Evolutionary conservation across 225 moss, liverwort and hornwort genomes (phyloP), one percentile per base, ranked within the genome.

Genomic region (Climacium dendroides): DNA sequence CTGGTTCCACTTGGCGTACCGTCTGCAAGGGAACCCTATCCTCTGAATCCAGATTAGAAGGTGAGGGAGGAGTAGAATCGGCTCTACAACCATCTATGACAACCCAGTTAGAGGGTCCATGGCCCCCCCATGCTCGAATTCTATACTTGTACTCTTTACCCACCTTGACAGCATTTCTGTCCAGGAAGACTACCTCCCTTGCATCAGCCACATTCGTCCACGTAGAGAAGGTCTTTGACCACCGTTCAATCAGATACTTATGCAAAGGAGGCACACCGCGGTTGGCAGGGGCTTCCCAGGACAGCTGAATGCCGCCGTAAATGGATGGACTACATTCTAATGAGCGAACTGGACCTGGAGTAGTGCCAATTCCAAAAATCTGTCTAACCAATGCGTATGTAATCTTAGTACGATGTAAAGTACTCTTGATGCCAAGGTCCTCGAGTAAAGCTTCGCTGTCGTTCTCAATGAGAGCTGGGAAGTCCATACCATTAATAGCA

Each of bases 401-500:
- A 70, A 93, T 82, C 82, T 93, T 93, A 30, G 89, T 93, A 47
- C 92, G 90, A 88, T 93, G 93, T 69, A 93, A 82, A 74, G 83
- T 89, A 60, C 93, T 92, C 88, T 91, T 92, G 67, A 93, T 86
- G 75, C 93, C 93, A 69, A 93, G 92, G 62, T 93, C 93, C 87
- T 93, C 92, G 15, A 85, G 69, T 90, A 93, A 79, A 88, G 93
- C 93, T 86, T 90, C 89, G 78, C 93, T 89, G 57, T 92, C 87
- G 43, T 93, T 90, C 69, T 90, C 92, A 88, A 93, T 88, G 66
- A 93, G 93, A 73, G 89, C 88, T 71, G 93, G 93, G 63, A 93
- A 93, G 67, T 93, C 93, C 93, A 93, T 87, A n/a, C 93, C 93
- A 74, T 92, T 91, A 20, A 93, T 91, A 77, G 93, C 92, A 83